Evolutionary conservation across 176 grass and related monocot genomes (phyloP).

Genomic region (Avena eriantha): DNA sequence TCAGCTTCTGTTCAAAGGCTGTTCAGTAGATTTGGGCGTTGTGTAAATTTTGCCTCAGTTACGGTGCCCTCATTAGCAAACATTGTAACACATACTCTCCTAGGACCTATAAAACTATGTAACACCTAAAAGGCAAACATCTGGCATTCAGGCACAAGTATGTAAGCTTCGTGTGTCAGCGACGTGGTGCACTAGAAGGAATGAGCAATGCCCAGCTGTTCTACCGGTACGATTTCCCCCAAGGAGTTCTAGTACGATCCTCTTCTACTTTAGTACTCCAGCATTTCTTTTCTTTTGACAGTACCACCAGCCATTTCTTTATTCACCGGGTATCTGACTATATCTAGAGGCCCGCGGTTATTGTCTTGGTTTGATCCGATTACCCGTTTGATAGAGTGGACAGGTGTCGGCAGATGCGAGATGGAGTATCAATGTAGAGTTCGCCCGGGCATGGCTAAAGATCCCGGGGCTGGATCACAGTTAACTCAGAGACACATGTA

Average conservation of each 20-base stretch:
- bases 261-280: background rate
- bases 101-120: background rate
- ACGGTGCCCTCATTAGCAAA: too few relatives aligned
- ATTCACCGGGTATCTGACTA: background rate
- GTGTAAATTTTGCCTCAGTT: too few relatives aligned
- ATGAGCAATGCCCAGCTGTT: background rate
- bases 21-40: too few relatives aligned
- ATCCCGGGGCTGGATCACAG: too few relatives aligned
- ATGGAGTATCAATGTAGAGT: background rate
- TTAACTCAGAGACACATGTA: too few relatives aligned
- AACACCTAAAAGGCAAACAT: background rate
- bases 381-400: background rate
- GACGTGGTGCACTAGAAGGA: conserved; percentile 1
- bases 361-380: background rate
- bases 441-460: background rate
- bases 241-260: background rate
- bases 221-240: background rate
- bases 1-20: too few relatives aligned
- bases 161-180: background rate
- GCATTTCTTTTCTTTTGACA: background rate
- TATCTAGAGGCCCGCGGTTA: background rate
- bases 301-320: background rate
- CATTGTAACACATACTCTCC: background rate
- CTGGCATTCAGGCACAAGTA: background rate
- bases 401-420: background rate